Conservation (phyloP, 192 early-diverging fungal genomes). For the Podila minutissima region DNA sequence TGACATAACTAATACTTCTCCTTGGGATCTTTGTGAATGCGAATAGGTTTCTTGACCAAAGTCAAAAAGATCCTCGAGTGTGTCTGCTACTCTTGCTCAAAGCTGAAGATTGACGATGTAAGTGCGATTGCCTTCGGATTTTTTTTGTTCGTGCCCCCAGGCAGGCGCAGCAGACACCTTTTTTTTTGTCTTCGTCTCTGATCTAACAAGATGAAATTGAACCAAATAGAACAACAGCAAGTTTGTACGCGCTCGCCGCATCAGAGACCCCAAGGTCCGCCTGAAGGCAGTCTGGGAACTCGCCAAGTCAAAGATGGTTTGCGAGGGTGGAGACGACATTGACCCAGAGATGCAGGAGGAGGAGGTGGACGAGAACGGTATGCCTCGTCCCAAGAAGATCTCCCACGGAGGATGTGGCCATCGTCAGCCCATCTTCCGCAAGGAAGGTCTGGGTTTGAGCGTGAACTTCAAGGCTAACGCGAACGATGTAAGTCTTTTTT, state of each 20-base stretch:
- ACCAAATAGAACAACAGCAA: slow-evolving; percentile 65
- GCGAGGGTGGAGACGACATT: slow-evolving; percentile 78
- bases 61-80: slow-evolving; percentile 98
- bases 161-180: too few species aligned
- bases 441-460: slow-evolving; percentile 79
- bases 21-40: neutral
- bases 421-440: slow-evolving; percentile 84
- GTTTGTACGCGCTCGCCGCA: slow-evolving; percentile 71
- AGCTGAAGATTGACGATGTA: slow-evolving; percentile 87
- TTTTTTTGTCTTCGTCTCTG: too few species aligned
- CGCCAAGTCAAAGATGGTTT: slow-evolving; percentile 84
- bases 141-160: slow-evolving; percentile 7
- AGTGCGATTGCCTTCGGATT: slow-evolving; percentile 23
- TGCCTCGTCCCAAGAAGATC: slow-evolving; percentile 63
- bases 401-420: slow-evolving; percentile 89
- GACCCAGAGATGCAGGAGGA: slow-evolving; percentile 63
- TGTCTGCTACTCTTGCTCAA: slow-evolving; percentile 94
- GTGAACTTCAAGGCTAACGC: slow-evolving; percentile 57
- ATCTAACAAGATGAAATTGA: neutral
- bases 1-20: neutral
- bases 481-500: slow-evolving; percentile 31
- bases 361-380: slow-evolving; percentile 52
- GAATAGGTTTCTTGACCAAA: slow-evolving; percentile 86
- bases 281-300: slow-evolving; percentile 91
- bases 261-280: slow-evolving; percentile 73